Evolutionary conservation across 108 stramenopile genomes (phyloP), one percentile per base, ranked within the genome.

Genomic region (Cyclotella kingstonii): DNA sequence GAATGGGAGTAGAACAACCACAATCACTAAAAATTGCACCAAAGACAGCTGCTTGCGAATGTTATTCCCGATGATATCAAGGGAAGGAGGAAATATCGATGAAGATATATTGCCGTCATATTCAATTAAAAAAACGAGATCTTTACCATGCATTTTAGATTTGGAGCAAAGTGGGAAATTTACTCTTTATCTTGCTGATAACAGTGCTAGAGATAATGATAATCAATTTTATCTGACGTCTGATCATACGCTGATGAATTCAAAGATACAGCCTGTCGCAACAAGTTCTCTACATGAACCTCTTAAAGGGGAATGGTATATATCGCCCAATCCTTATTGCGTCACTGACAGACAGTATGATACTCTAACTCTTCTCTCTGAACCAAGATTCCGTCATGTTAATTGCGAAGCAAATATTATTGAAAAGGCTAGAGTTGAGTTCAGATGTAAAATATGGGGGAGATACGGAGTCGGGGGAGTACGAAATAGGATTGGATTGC

Each of bases 291-390:
- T 60, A 15, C 57, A 58, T 59, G 42, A 47, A 36, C 45, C 73
- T 21, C 21, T 90, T 7, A 73, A 56, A 15, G 89, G 89, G 6
- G 53, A 70, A 68, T 90, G 89, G 89, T 69, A 67, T 17, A 53
- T 87, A 21, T 55, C 65, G 15, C 53, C 75, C 26, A 90, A 90
- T 73, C 89, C 89, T 1, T 90, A 90, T 46, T 90, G 89, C 47
- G 68, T 83, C 29, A 90, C 89, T n/a, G 89, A 90, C 73, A 73
- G 89, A 4, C 81, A 73, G 18, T 90, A 81, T 30, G 89, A 90
- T 58, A 66, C 81, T 54, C 38, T 90, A 21, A 63, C 59, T 17
- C 73, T 90, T 26, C 45, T 69, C 48, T 81, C 86, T 19, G 71
- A 82, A 63, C 75, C 82, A 28, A 73, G 87, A 15, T 50, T 75